Percentiles rank a stretch among this genome's conserved stretches.
Conservation (phyloP, 192 early-diverging fungal genomes). For the Coemansia sp. region DNA sequence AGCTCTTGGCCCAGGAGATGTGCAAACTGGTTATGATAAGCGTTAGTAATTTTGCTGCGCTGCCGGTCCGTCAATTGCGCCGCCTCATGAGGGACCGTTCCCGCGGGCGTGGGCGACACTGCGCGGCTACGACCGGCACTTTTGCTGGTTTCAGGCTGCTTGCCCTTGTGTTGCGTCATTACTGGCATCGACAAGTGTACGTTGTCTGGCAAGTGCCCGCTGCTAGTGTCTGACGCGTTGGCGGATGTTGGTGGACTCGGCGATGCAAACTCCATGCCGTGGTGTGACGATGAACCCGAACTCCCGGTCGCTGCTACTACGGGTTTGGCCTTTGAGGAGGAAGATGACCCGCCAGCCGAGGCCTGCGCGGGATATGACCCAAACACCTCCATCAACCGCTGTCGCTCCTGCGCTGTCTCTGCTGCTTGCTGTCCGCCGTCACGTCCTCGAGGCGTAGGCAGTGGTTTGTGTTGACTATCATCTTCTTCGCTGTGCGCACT, state of each 20-base stretch:
- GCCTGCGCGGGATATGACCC: constrained; percentile 21
- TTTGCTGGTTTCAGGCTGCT: constrained; percentile 9
- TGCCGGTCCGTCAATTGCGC: constrained; percentile 24
- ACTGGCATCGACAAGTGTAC: constrained; percentile 48
- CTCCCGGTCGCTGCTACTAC: constrained; percentile 18
- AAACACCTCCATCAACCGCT: constrained; percentile 34
- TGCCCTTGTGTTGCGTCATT: constrained; percentile 17
- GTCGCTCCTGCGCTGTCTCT: constrained; percentile 21
- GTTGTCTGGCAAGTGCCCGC: constrained; percentile 44
- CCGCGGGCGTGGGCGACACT: constrained; percentile 15
- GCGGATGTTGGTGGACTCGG: constrained; percentile 53
- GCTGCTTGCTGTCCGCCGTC: constrained; percentile 10
- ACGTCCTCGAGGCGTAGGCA: constrained; percentile 8
- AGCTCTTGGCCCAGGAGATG: constrained; percentile 28
- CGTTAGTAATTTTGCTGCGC: constrained; percentile 27
- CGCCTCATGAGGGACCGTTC: constrained; percentile 9
- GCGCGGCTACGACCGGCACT: constrained; percentile 44
- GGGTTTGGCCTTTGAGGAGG: neutral
- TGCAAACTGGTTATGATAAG: constrained; percentile 52
- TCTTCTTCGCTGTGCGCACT: neutral
- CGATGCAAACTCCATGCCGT: constrained; percentile 37
- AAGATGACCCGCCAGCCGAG: neutral
- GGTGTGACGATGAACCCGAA: constrained; percentile 42
- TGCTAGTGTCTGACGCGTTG: constrained; percentile 37
- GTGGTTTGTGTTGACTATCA: constrained; percentile 9